A percentile compares a stretch with the other conserved stretches of the same genome.
Conservation (phyloP, 805 yeast species). For the Diddensiella santjacobensis region DNA sequence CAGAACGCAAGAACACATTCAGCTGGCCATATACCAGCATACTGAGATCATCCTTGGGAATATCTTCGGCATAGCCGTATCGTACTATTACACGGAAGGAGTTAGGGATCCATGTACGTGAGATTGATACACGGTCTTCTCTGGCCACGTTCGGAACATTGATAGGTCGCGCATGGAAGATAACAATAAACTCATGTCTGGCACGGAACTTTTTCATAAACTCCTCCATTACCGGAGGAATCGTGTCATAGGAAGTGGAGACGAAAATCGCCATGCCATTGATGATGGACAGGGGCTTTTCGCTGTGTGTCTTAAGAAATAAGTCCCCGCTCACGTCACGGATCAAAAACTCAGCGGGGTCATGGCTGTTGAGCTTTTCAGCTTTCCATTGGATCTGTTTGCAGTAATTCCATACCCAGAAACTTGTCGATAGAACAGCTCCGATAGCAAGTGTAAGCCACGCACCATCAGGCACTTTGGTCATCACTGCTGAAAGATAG, state of each 20-base stretch:
- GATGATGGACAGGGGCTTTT: slow-evolving; percentile 3
- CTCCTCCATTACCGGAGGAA: slow-evolving; percentile 10
- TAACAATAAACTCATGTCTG: slow-evolving; percentile 12
- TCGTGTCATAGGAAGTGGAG: slow-evolving; percentile 3
- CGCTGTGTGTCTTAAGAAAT: slow-evolving; percentile 3
- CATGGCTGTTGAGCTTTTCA: slow-evolving; percentile 1
- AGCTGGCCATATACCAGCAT: slow-evolving; percentile 4
- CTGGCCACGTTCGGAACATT: slow-evolving; percentile 10
- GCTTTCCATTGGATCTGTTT: slow-evolving; percentile 13
- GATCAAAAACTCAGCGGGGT: slow-evolving; percentile 1
- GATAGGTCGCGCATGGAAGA: slow-evolving; percentile 14
- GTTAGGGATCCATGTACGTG: slow-evolving; percentile 11
- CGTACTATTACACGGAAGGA: slow-evolving; percentile 13
- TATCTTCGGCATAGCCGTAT: slow-evolving; percentile 16
- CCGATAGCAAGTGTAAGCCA: slow-evolving; percentile 49
- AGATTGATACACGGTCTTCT: slow-evolving; percentile 9
- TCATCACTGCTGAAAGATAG: slow-evolving; percentile 46
- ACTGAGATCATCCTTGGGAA: slow-evolving; percentile 9
- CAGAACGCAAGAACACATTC: background rate
- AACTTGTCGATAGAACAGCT: slow-evolving; percentile 5
- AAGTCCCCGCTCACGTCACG: background rate
- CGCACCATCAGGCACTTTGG: slow-evolving; percentile 55
- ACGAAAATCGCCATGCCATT: slow-evolving; percentile 12
- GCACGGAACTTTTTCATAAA: slow-evolving; percentile 14
- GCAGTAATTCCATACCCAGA: slow-evolving; percentile 9